A percentile compares a stretch with the other conserved stretches of the same genome.
Conservation (phyloP, 176 grass and related monocot species). For the Calamus simplicifolius region DNA sequence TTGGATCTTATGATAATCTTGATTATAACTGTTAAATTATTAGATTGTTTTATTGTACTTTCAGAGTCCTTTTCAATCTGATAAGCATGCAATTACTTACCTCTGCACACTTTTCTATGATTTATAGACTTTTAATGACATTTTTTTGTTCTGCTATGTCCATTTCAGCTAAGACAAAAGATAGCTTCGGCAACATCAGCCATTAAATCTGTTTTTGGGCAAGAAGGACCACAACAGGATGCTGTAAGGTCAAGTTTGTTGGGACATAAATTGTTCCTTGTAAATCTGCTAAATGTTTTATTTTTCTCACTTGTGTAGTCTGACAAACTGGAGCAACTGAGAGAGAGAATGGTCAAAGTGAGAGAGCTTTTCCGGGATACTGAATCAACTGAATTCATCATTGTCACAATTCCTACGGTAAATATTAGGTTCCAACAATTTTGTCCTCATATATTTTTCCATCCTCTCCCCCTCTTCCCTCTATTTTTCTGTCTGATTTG, state of each 20-base stretch:
- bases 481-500: too few relatives aligned
- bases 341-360: slow-evolving; percentile 93
- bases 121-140: too few relatives aligned
- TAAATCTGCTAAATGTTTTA: slow-evolving; percentile 1
- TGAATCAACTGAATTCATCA: slow-evolving; percentile 89
- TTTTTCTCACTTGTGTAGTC: slow-evolving; percentile 27
- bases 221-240: slow-evolving; percentile 67
- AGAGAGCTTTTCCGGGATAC: slow-evolving; percentile 80
- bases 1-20: too few relatives aligned
- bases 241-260: slow-evolving; percentile 48
- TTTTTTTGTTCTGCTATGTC: background rate
- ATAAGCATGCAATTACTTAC: too few relatives aligned
- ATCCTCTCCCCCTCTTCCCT: too few relatives aligned
- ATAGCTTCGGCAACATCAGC: slow-evolving; percentile 93
- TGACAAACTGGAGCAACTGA: slow-evolving; percentile 80
- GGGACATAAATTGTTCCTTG: slow-evolving; percentile 7
- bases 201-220: slow-evolving; percentile 97
- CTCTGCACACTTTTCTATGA: too few relatives aligned
- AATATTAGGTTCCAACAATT: background rate
- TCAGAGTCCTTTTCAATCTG: too few relatives aligned
- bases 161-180: slow-evolving; percentile 62
- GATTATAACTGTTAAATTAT: too few relatives aligned
- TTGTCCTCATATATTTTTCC: too few relatives aligned
- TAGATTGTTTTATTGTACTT: too few relatives aligned
- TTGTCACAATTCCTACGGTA: slow-evolving; percentile 97